Evolutionary conservation across 2,329 filamentous ascomycete genomes (phyloP).

Genomic region (Fusarium caatingaense): DNA sequence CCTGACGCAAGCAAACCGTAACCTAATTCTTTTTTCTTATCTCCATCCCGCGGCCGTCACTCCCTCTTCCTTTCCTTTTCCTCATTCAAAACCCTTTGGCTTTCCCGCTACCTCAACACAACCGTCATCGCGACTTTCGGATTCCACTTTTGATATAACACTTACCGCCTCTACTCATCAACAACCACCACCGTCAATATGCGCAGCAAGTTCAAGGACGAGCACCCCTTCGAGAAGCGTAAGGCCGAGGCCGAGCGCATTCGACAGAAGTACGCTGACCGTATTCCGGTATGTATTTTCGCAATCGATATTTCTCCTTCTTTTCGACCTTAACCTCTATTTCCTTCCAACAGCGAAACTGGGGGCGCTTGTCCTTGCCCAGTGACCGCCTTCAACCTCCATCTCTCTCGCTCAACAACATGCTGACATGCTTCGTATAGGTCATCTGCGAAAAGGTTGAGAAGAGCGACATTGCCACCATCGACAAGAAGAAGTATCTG

Average conservation of each 20-base stretch:
- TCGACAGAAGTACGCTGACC: slow-evolving; percentile 97
- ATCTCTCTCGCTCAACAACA: slow-evolving; percentile 19
- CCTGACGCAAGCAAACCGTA: slow-evolving; percentile 47
- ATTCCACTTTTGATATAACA: slow-evolving; percentile 24
- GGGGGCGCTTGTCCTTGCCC: slow-evolving; percentile 19
- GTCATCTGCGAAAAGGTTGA: slow-evolving; percentile 99
- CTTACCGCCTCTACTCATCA: slow-evolving; percentile 34
- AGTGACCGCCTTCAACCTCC: slow-evolving; percentile 33
- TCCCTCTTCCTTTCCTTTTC: slow-evolving; percentile 27
- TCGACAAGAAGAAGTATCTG: slow-evolving; percentile 99
- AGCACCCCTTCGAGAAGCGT: slow-evolving; percentile 99
- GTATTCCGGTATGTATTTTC: slow-evolving; percentile 85
- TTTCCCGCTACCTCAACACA: slow-evolving; percentile 7
- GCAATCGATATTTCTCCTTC: slow-evolving; percentile 3
- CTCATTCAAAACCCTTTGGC: neutral
- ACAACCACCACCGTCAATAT: slow-evolving; percentile 68
- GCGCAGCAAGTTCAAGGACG: slow-evolving; percentile 99
- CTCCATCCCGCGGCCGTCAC: slow-evolving; percentile 27
- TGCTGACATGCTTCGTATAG: slow-evolving; percentile 89
- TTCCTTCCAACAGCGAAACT: neutral
- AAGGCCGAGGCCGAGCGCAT: slow-evolving; percentile 99
- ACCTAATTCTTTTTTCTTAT: slow-evolving; percentile 42
- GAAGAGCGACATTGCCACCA: slow-evolving; percentile 98
- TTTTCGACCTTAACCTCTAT: neutral
- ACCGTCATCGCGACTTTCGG: slow-evolving; percentile 18